Evolutionary conservation across 345 rosid genomes (phyloP).

Genomic region (Hypericum androsaemum): DNA sequence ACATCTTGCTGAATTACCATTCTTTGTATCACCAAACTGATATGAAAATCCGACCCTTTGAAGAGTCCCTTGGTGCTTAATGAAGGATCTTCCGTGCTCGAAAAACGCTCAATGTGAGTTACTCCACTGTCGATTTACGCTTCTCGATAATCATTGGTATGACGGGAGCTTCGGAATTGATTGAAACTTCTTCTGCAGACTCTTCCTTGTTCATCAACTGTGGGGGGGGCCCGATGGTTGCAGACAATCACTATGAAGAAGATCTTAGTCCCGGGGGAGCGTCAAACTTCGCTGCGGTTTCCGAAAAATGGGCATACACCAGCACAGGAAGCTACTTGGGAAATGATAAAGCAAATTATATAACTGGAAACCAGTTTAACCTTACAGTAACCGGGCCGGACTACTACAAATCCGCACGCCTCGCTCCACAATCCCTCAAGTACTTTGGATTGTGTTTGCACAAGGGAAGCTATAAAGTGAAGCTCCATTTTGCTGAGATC

Average conservation of each 20-base stretch:
- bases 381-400: slow-evolving; percentile 25
- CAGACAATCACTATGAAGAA: slow-evolving; percentile 32
- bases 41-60: not conserved
- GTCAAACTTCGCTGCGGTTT: slow-evolving; percentile 25
- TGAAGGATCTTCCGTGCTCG: slow-evolving; percentile 54
- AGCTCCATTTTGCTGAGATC: slow-evolving; percentile 85
- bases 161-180: not conserved
- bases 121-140: not conserved
- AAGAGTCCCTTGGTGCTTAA: slow-evolving; percentile 60
- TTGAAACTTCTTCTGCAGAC: slow-evolving; percentile 25
- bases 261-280: slow-evolving; percentile 31
- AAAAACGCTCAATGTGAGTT: slow-evolving; percentile 40
- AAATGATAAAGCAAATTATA: not conserved
- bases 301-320: slow-evolving; percentile 59
- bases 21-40: too few species aligned
- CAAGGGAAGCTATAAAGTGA: slow-evolving; percentile 45
- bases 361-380: slow-evolving; percentile 21
- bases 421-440: slow-evolving; percentile 63
- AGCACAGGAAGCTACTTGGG: slow-evolving; percentile 51
- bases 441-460: slow-evolving; percentile 73
- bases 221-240: slow-evolving; percentile 37
- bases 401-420: slow-evolving; percentile 52
- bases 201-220: slow-evolving; percentile 69
- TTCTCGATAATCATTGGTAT: too few species aligned
- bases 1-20: too few species aligned